Evolutionary conservation across 78 protist genomes (phyloP).

Genomic region (Bigelowiella natans): DNA sequence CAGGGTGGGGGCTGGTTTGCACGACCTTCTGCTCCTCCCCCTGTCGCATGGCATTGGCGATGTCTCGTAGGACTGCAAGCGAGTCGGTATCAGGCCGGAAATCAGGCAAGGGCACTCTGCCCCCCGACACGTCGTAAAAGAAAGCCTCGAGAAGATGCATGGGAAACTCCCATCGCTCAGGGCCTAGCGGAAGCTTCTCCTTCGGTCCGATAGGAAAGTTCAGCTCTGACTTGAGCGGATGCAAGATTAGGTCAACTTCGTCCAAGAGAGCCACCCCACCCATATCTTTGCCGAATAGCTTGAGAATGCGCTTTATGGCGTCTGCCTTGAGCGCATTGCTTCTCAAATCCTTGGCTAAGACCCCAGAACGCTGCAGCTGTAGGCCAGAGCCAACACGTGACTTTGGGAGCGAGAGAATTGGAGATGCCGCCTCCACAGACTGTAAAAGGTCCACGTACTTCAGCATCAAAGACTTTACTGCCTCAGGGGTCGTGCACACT

Average conservation of each 20-base stretch:
- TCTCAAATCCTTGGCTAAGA: not conserved
- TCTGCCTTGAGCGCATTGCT: not conserved
- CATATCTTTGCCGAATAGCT: not conserved
- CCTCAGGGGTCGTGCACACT: not conserved
- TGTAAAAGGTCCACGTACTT: conserved; percentile 43
- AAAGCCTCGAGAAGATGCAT: conserved; percentile 19
- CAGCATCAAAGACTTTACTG: conserved; percentile 40
- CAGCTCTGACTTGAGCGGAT: conserved; percentile 64
- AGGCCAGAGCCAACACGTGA: not conserved
- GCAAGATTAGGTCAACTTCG: conserved; percentile 61
- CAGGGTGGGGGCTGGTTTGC: conserved; percentile 25
- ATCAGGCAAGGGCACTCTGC: not conserved
- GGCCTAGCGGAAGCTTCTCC: not conserved
- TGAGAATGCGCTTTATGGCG: not conserved
- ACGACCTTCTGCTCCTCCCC: not conserved
- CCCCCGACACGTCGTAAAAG: not conserved
- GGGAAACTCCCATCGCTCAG: conserved; percentile 15
- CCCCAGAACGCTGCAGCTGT: not conserved
- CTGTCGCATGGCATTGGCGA: not conserved
- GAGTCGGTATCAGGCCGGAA: not conserved
- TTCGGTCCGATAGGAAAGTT: conserved; percentile 62
- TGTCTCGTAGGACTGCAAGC: not conserved
- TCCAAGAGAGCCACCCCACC: conserved; percentile 25
- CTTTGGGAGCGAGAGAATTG: not conserved
- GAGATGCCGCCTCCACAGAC: conserved; percentile 9